Evolutionary conservation across 192 early-diverging fungal species (phyloP), one percentile per base, ranked within the genome.

Genomic region (Coemansia sp.): DNA sequence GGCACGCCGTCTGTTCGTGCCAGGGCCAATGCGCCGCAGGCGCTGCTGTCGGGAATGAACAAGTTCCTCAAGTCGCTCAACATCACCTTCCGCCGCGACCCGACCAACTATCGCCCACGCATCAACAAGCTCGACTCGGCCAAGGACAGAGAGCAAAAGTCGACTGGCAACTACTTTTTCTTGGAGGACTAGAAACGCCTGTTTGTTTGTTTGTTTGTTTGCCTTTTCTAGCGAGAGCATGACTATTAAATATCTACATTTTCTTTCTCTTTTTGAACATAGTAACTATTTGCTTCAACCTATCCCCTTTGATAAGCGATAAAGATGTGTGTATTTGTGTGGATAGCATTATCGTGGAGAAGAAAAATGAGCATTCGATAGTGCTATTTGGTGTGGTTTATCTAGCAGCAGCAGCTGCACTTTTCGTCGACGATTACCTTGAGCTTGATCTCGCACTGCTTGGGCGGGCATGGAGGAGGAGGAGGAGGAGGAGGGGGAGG

Each of bases 51-150:
- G 23, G 96, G 96, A 67, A 97, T 98, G 94, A 97, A 97, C 91
- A 89, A 85, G 73, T 98, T 98, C 86, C 88, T 98, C 84, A 83
- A 89, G 65, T 86, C 88, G 46, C 86, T 98, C 21, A 81, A 95
- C 72, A 95, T 98, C 73, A 97, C 95, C 5, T 97, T 98, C 93
- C 93, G 95, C 70, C 90, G 96, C 69, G 96, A 97, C 79, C 95
- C 94, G 14, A 91, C 91, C 66, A 98, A 98, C 86, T 97, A 83
- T 91, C 88, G 96, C 56, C 96, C 96, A 33, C 87, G 96, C 73
- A 97, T 98, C 84, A 98, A 98, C 91, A 98, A 98, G 87, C 43
- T 84, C 37, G 92, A 95, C 33, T 98, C 95, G 43, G 85, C 90
- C 48, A 92, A 94, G 86, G 96, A 98, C 83, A 90, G 89, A 83